Evolutionary conservation across 495 filamentous ascomycete genomes (phyloP), one percentile per base, ranked within the genome.

Genomic region (Coniosporium apollinis): DNA sequence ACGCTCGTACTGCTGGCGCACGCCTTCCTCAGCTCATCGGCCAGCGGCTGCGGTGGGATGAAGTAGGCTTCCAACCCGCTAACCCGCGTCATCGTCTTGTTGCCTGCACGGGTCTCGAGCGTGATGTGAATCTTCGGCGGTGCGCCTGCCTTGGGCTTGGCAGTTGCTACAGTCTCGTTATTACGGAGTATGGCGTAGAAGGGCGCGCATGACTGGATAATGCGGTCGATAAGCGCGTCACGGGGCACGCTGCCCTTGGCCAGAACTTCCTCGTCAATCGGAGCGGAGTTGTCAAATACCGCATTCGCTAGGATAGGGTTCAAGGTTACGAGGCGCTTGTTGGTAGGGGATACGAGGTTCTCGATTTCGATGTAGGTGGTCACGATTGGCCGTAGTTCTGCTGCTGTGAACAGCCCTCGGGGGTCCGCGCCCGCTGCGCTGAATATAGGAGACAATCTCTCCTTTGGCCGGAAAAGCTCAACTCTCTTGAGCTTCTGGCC

Each of bases 1-100:
- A 81, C 74, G 37, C 72, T 79, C 10, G 76, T 76, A 30, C 69
- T 74, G 22, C 77, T 70, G 2, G 78, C 77, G 51, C 77, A 82
- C 28, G 68, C 68, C 55, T 74, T 80, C 50, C 76, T 64, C 37
- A 82, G 51, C 47, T 82, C 77, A 38, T 79, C 78, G 0, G 76
- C 76, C 37, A 82, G 49, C 2, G 65, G 43, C 22, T 57, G 64
- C 0, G 78, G 72, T 3, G 67, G 64, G 28, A 82, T 66, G 10
- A 66, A 64, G 39, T 75, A 81, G 1, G 65, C 49, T 39, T 82
- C 77, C 14, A 82, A 43, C 4, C 70, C 72, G 11, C 57, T 64
- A 1, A 80, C 56, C 41, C 69, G 74, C 1, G 77, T 82, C 5
- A 77, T 66, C 2, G 67, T 73, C 54, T 82, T 82, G 20, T 69